A percentile compares a stretch with the other conserved stretches of the same genome.
Conservation (phyloP, 768 basidiomycete genomes). For the Melanogaster broomeanus region DNA sequence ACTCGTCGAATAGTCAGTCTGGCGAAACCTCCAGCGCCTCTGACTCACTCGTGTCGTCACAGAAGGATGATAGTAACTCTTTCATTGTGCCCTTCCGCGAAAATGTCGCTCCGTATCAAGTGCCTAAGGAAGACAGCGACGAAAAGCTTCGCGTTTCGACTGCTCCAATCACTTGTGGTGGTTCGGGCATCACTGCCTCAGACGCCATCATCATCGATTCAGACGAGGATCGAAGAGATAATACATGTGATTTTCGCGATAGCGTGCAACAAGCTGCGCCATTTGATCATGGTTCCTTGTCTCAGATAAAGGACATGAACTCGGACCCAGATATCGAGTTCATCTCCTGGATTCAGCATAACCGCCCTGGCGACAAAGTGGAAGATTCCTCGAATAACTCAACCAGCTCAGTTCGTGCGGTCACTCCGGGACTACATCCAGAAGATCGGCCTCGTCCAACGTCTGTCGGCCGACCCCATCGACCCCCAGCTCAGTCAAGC, state of each 20-base stretch:
- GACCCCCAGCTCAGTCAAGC: neutral
- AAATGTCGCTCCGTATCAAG: neutral
- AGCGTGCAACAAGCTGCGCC: neutral
- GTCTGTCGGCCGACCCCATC: neutral
- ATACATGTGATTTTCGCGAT: constrained; percentile 1
- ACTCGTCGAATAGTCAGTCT: neutral
- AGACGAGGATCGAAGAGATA: constrained; percentile 12
- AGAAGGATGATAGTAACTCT: neutral
- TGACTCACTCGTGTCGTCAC: neutral
- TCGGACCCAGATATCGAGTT: constrained; percentile 13
- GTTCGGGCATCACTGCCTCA: constrained; percentile 11
- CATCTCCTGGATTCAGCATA: constrained; percentile 6
- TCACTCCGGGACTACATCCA: constrained; percentile 2
- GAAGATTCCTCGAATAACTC: neutral
- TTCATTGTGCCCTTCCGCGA: neutral
- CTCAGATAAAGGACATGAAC: constrained; percentile 1
- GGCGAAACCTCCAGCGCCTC: neutral
- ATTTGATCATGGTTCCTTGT: neutral
- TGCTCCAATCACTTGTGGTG: neutral
- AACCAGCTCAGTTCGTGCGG: neutral
- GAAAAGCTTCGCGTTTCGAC: neutral
- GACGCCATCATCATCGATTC: constrained; percentile 24
- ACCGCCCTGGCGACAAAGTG: neutral
- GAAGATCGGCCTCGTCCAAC: neutral
- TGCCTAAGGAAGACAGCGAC: neutral